Evolutionary conservation across 163 green algal species (phyloP).

Genomic region (Chlorella variabilis): DNA sequence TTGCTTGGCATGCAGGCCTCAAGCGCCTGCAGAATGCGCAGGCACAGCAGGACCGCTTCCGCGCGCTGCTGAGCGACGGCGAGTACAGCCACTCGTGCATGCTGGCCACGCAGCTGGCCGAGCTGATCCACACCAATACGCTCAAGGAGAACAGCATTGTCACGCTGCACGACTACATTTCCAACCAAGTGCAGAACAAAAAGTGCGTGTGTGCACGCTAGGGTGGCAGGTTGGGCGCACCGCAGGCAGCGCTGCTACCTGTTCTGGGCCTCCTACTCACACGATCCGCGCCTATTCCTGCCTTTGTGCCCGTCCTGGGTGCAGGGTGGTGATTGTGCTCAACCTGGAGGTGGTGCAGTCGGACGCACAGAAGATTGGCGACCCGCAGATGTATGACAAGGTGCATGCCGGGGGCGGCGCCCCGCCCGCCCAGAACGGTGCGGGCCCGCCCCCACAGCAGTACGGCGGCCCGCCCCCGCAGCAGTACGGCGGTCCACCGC

Average conservation of each 20-base stretch:
- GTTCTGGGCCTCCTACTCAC: not conserved
- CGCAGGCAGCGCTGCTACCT: too few species aligned
- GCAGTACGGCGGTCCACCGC: too few species aligned
- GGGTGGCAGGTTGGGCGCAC: not conserved
- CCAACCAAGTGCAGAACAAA: constrained; percentile 65
- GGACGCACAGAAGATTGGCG: constrained; percentile 16
- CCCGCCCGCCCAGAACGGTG: not conserved
- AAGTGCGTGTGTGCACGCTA: constrained; percentile 4
- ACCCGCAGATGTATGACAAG: constrained; percentile 12
- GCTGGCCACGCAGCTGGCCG: constrained; percentile 84
- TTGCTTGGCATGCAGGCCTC: constrained; percentile 33
- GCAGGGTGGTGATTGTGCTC: constrained; percentile 82
- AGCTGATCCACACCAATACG: constrained; percentile 55
- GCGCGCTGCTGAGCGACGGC: constrained; percentile 60
- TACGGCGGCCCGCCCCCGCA: too few species aligned
- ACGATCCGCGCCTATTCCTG: too few species aligned
- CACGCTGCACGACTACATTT: constrained; percentile 78
- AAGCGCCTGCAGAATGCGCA: constrained; percentile 40
- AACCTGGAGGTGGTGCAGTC: constrained; percentile 52
- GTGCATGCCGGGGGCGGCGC: not conserved
- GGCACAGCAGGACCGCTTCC: constrained; percentile 38
- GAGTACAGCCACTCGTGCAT: constrained; percentile 68
- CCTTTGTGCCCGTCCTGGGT: too few species aligned
- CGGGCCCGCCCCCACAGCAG: not conserved
- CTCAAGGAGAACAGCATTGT: constrained; percentile 73